A percentile compares a stretch with the other conserved stretches of the same genome.
Evolutionary conservation across 352 stramenopile genomes (phyloP).

Genomic region (Pythium scleroteichum): DNA sequence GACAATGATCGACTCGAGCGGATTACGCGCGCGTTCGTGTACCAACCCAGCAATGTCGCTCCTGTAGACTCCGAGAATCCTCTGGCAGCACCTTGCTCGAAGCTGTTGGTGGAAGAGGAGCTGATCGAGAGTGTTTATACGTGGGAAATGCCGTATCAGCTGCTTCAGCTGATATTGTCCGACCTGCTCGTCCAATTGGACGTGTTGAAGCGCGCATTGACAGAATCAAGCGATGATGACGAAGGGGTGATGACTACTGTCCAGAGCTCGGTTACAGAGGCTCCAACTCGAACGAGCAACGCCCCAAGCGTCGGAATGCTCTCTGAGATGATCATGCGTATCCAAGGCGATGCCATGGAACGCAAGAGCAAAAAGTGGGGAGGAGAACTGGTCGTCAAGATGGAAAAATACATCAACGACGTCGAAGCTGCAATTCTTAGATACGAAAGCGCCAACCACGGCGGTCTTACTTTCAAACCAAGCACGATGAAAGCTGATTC

Average conservation of each 20-base stretch:
- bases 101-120: constrained; percentile 85
- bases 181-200: constrained; percentile 76
- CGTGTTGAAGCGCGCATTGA: constrained; percentile 44
- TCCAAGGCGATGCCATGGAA: constrained; percentile 79
- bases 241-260: constrained; percentile 43
- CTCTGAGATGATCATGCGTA: constrained; percentile 87
- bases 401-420: constrained; percentile 83
- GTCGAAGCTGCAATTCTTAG: constrained; percentile 76
- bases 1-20: constrained; percentile 45
- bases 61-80: constrained; percentile 21
- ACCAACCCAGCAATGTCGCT: constrained; percentile 46
- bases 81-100: constrained; percentile 24
- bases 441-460: constrained; percentile 70
- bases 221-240: constrained; percentile 7
- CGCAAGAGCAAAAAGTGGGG: constrained; percentile 84
- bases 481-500: constrained; percentile 88
- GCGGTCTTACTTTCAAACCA: constrained; percentile 80
- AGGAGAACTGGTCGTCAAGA: constrained; percentile 63
- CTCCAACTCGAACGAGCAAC: constrained; percentile 1
- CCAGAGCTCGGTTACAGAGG: too few relatives aligned
- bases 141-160: constrained; percentile 85
- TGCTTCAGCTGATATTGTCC: constrained; percentile 75
- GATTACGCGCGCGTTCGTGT: constrained; percentile 80
- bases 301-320: constrained; percentile 72
- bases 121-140: constrained; percentile 88